Percentiles rank a stretch among this genome's conserved stretches.
phyloP scores from a whole-genome alignment of 805 yeast species.

The Kodamaea jinghongensis region DNA sequence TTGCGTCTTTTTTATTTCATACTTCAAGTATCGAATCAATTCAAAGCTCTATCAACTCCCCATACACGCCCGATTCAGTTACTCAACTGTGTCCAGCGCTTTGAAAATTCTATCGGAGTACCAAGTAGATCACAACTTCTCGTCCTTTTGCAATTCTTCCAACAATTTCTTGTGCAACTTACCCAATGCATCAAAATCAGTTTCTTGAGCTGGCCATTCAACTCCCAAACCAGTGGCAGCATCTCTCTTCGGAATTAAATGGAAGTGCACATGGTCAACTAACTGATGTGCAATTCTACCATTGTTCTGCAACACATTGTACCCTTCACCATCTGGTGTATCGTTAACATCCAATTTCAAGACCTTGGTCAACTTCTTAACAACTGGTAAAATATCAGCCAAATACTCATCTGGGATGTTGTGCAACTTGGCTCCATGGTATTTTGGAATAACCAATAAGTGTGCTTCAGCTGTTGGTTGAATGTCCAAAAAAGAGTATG shows the following conservation, averaged over 20 bases:
- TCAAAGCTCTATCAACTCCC: too few species aligned
- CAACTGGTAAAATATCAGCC: conserved; percentile 81
- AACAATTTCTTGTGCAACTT: conserved; percentile 59
- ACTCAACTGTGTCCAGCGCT: too few species aligned
- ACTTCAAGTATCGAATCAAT: too few species aligned
- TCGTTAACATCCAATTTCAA: conserved; percentile 63
- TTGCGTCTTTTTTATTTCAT: too few species aligned
- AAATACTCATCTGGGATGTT: conserved; percentile 89
- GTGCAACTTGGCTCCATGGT: conserved; percentile 91
- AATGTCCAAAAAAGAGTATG: conserved; percentile 87
- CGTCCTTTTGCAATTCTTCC: conserved; percentile 18
- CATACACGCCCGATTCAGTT: too few species aligned
- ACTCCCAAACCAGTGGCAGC: conserved; percentile 72
- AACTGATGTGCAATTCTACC: conserved; percentile 94
- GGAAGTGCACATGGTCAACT: conserved; percentile 96
- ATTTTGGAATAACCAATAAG: conserved; percentile 85
- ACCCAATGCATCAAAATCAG: conserved; percentile 72
- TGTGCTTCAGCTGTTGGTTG: conserved; percentile 92
- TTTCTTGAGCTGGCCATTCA: conserved; percentile 91
- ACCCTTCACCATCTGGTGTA: conserved; percentile 65
- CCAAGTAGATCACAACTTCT: not conserved
- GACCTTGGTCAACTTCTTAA: conserved; percentile 78
- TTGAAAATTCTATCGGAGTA: too few species aligned
- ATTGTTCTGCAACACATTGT: conserved; percentile 88
- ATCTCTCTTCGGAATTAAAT: conserved; percentile 86